phyloP scores from a whole-genome alignment of 2,329 filamentous ascomycete genomes.

The Stagonosporopsis cucurbitacearum region DNA sequence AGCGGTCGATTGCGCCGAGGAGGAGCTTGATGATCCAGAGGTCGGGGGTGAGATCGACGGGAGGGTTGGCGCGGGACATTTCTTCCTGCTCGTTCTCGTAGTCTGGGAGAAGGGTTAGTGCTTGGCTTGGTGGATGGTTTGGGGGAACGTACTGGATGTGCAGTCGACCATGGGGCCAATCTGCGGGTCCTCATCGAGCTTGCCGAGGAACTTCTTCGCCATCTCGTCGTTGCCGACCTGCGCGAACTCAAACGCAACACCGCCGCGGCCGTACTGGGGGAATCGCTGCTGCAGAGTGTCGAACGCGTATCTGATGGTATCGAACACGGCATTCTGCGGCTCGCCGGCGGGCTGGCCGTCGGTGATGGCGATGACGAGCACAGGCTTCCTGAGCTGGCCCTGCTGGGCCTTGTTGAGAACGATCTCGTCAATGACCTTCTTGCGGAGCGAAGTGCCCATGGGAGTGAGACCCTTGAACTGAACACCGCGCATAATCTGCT shows the following conservation, averaged over 20 bases:
- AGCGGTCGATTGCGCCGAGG: conserved; percentile 69
- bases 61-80: conserved; percentile 67
- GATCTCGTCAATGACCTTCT: conserved; percentile 69
- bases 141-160: conserved; percentile 65
- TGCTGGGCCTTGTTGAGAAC: conserved; percentile 60
- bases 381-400: conserved; percentile 65
- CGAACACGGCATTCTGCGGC: conserved; percentile 61
- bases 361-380: conserved; percentile 70
- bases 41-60: conserved; percentile 68
- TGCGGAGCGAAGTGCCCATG: conserved; percentile 67
- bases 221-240: conserved; percentile 72
- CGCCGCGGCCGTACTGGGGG: conserved; percentile 61
- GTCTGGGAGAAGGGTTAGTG: conserved; percentile 52
- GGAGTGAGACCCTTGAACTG: conserved; percentile 71
- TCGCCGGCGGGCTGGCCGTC: conserved; percentile 72
- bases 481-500: conserved; percentile 63
- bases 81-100: conserved; percentile 72
- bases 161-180: conserved; percentile 70
- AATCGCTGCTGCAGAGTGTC: conserved; percentile 56
- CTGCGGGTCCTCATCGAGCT: conserved; percentile 68
- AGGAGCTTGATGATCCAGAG: conserved; percentile 73
- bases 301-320: conserved; percentile 63
- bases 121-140: not conserved
- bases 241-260: conserved; percentile 71
- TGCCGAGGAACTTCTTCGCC: conserved; percentile 67